Evolutionary conservation across 495 filamentous ascomycete species (phyloP), one percentile per base, ranked within the genome.

Genomic region (Mytilinidion resinicola): DNA sequence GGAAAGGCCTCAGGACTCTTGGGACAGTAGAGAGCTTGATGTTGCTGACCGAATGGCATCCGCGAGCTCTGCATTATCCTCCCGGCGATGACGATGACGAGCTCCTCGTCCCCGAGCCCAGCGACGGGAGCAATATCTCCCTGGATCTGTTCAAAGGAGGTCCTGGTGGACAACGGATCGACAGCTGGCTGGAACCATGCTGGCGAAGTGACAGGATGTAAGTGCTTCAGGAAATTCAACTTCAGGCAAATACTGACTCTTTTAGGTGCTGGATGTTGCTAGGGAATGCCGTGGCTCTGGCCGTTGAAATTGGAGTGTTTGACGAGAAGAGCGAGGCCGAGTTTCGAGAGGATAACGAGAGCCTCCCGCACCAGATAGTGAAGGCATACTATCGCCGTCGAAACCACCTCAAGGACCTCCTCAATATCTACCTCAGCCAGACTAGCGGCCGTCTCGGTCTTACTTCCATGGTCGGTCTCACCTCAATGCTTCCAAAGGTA

Each of bases 41-140:
- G 76, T 85, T 98, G 33, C 76, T 98, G 47, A 96, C 91, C 9
- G 93, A 98, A 64, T 98, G 93, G 90, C 93, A 98, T 72, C 95
- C 95, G 12, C 80, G 91, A 5, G 90, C 91, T 34, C 81, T 97
- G 44, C 95, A 97, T 69, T 97, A 97, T 69, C 95, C 93, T 25
- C 91, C 95, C 2, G 85, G 86, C 51, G 90, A 96, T 56, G 83
- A 87, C 59, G 84, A 83, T 55, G 83, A 85, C 34, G 80, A 85
- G 17, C 72, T 85, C 47, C 62, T 85, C 37, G 72, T 68, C 9
- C 65, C 70, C 1, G 70, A 70, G 8, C 62, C 70, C 30, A n/a
- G n/a, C 9, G 47, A 57, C 33, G n/a, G 35, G 1, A 50, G 37
- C 10, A 50, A 41, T 4, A 19, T 25, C 7, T 10, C 56, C 12